Base-by-base conservation (phyloP, 108 stramenopile genomes). In the Cyclotella atomus region DNA sequence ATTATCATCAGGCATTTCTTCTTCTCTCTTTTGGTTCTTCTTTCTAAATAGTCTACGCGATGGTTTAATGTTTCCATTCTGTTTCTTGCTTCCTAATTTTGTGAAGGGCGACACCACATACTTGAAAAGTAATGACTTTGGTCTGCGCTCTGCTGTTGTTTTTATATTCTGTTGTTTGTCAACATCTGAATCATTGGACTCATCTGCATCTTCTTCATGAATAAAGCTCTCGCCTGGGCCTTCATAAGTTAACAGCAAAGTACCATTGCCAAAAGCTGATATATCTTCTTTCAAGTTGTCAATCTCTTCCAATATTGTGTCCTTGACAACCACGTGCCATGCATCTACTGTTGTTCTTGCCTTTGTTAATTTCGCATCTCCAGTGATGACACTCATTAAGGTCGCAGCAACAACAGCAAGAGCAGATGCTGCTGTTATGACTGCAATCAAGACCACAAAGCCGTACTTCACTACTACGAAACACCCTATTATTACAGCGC, bases 101-200 rank as follows among this genome's bases (percentile, higher is more conserved):
- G 61, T 41, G 17, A 76, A 46, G 2, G 68, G 67, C 34, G 63
- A 23, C 20, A 66, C 44, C 41, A 65, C 62, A 53, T 44, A 53
- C 1, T 62, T 46, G 50, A 78, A 78, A 4, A 78, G 50, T 14
- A 78, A 5, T 49, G 77, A 78, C 55, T 65, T 78, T 16, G 77
- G 77, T 53, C 28, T 61, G 44, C 44, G 55, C 27, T 43, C 14
- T 29, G 17, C 25, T 14, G 43, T 34, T 65, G 24, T 38, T 12
- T 41, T 7, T 28, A 21, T 54, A 16, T 73, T 12, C 16, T 17
- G 29, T 46, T 25, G 36, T 29, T 60, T 34, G 21, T 33, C 25
- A 25, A 14, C 28, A 4, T 20, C 62, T 44, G 23, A 24, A 30
- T 14, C 46, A 3, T 27, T 14, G n/a, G 52, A 17, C 7, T 3